Base-by-base conservation (phyloP, 768 basidiomycete species). In the Psilocybe subaeruginosa region DNA sequence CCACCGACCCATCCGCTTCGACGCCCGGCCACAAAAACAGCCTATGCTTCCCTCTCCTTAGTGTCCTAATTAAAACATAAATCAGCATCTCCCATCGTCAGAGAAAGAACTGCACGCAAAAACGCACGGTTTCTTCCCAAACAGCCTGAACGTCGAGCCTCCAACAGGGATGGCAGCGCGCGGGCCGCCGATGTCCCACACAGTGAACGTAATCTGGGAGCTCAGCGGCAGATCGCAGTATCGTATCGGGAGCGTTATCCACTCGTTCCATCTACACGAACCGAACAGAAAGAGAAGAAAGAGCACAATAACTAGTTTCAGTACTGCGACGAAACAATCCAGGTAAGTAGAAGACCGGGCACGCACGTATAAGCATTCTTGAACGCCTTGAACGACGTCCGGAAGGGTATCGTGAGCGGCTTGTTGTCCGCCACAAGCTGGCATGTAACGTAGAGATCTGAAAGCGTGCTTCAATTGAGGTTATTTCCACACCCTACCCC, bases 351-450 rank as follows among this genome's bases (percentile, higher is more conserved):
- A 41, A 23, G 43, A 54, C 30, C 27, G 39, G 12, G 12, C 69
- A 67, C 88, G 61, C 63, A 93, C 93, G 80, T 88, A 69, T 94
- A 92, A 43, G 78, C 84, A 60, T 84, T 87, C 77, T 92, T 93
- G 81, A 97, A 97, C 2, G 93, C 85, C 74, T 96, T 97, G 83
- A 93, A 95, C 1, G 92, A 87, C 1, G 97, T 98, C 41, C 93
- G 87, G 73, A 92, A 94, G 0, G 95, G 92, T 33, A 97, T 91
- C 0, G 95, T 95, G 46, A 97, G 79, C 0, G 93, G 93, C 69
- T 95, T 94, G 73, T 97, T 97, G 72, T 97, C 94, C 9, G 94
- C 92, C 62, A 93, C 82, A 14, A 99, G 87, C 71, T 97, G 93
- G 71, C 93, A 91, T 9, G 92, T 94, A 56, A 98, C 91, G 75